Base-by-base conservation (phyloP, 176 grass and related monocot genomes). In the Eleusine indica region DNA sequence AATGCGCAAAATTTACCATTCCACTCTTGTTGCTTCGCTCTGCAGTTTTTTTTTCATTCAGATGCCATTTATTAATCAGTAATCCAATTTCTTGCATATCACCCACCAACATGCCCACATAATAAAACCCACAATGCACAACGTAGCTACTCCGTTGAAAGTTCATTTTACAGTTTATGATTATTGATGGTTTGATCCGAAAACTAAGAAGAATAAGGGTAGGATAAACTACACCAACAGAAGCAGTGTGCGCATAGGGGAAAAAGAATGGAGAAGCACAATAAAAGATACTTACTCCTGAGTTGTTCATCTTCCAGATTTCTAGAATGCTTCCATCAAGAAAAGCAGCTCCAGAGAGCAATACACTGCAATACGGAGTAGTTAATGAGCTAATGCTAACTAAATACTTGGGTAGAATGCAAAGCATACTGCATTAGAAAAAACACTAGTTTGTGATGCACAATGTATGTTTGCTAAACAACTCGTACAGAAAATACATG, bases 281-380 rank as follows among this genome's bases (percentile, higher is more conserved):
- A 58, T 68, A 9, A 35, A 49, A 53, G 6, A 74, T 25, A 76
- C 61, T 73, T 80, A 94, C 92, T 74, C 92, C 89, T 17, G 84
- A 83, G 37, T 94, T 94, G 77, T 87, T 91, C 63, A 89, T 80
- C 25, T 88, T 91, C 92, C 92, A 94, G 32, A 91, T 61, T 61
- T 80, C 82, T 71, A 87, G 66, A 44, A 87, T 46, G 70, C 87
- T 91, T 82, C 82, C 85, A 81, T 94, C 89, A 82, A 89, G 82
- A 91, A 87, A 74, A 85, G 80, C 63, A 68, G 84, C 87, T 80
- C 89, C 92, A 73, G 89, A 77, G 16, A 94, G 61, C 63, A 94
- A 48, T 46, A 76, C 74, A 85, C 92, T 94, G 92, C 41, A 83
- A 21, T 68, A 44, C 22, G 70, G 28, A 80, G 82, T 77, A 81